Evolutionary conservation across 768 basidiomycete genomes (phyloP).

Genomic region (Leccinum longicurvipes): DNA sequence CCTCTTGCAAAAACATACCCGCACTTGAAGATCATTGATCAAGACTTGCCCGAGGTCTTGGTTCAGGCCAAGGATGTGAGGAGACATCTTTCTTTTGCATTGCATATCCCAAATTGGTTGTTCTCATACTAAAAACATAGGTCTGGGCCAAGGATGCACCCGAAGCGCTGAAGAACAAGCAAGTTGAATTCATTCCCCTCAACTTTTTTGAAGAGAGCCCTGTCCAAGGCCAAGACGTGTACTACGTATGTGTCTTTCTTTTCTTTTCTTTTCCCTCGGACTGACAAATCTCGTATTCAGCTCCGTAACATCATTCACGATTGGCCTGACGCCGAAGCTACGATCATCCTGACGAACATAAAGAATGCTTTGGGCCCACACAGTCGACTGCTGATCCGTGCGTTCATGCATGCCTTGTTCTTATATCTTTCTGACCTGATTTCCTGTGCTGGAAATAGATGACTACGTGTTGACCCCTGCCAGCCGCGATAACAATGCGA

Average conservation of each 20-base stretch:
- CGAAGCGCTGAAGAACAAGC: conserved; percentile 14
- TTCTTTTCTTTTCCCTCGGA: background rate
- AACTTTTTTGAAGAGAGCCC: conserved; percentile 21
- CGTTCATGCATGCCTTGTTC: conserved; percentile 1
- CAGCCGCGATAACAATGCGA: conserved; percentile 1
- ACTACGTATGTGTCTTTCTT: conserved; percentile 17
- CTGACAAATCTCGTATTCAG: conserved; percentile 1
- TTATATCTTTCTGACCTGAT: background rate
- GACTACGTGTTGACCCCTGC: conserved; percentile 20
- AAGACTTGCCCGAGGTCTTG: conserved; percentile 30
- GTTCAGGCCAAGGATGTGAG: conserved; percentile 20
- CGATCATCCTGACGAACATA: conserved; percentile 30
- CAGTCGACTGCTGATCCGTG: conserved; percentile 35
- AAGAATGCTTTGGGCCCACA: conserved; percentile 26
- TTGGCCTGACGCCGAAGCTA: conserved; percentile 35
- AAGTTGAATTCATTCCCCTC: conserved; percentile 15
- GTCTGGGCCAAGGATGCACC: conserved; percentile 18
- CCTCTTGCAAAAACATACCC: conserved; percentile 26
- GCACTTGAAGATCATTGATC: conserved; percentile 24
- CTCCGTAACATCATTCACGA: conserved; percentile 33
- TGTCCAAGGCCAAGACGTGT: conserved; percentile 18
- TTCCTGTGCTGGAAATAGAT: conserved; percentile 6
- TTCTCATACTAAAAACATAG: background rate
- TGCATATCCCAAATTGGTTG: background rate
- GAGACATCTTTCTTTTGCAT: background rate